phyloP scores from a whole-genome alignment of 139 green algal species.

The Medakamo hakoo region DNA sequence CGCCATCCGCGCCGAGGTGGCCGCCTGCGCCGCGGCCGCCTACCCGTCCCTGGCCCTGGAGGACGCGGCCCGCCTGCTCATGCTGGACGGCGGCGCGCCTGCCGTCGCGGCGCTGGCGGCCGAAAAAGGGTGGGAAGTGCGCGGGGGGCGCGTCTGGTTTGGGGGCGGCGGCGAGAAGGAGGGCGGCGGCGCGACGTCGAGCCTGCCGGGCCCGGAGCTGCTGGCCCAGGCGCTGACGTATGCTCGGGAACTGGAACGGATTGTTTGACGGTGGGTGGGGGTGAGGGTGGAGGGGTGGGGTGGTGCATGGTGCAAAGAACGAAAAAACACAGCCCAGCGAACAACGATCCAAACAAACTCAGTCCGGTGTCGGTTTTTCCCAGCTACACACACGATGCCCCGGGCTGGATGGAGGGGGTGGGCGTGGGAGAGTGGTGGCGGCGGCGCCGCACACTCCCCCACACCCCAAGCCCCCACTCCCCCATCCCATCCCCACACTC shows the following conservation, averaged over 20 bases:
- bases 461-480: no score
- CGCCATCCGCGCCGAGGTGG: conserved; percentile 71
- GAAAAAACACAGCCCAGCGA: no score
- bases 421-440: no score
- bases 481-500: no score
- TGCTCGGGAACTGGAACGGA: conserved; percentile 87
- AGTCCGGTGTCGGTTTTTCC: no score
- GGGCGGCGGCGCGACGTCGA: not conserved
- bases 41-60: conserved; percentile 51
- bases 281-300: no score
- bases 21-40: conserved; percentile 71
- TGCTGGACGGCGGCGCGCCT: conserved; percentile 41
- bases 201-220: conserved; percentile 12
- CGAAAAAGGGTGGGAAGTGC: not conserved
- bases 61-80: conserved; percentile 64
- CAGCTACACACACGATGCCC: no score
- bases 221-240: conserved; percentile 83
- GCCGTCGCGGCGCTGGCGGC: conserved; percentile 43
- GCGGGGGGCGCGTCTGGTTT: not conserved
- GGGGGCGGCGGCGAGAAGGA: not conserved
- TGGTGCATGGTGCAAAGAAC: no score
- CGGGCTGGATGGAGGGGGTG: no score
- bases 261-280: conserved; percentile 43
- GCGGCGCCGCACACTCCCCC: no score
- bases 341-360: no score